Percentiles rank a stretch among this genome's conserved stretches.
These are phyloP conservation scores for Yamadazyma paraphyllophila DNA, from an alignment of 805 yeast species.

Conservation along the genomic window DNA sequence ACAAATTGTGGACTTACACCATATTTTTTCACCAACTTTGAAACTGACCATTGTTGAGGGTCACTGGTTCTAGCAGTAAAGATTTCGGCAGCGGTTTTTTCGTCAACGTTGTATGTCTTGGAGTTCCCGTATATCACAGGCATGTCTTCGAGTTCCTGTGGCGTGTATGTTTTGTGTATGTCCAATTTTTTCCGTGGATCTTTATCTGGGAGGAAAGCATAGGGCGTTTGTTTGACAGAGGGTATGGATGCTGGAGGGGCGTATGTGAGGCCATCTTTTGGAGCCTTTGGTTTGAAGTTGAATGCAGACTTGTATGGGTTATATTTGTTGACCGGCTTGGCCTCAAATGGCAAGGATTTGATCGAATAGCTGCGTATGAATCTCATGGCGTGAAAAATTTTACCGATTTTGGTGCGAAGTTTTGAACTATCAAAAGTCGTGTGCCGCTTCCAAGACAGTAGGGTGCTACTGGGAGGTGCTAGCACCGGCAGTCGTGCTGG, in stretches of 20 bases:
- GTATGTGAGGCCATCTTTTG: slow-evolving; percentile 57
- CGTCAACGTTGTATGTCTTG: slow-evolving; percentile 52
- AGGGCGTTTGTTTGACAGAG: slow-evolving; percentile 60
- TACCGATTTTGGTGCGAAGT: slow-evolving; percentile 2
- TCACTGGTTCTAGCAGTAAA: slow-evolving; percentile 51
- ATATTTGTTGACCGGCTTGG: slow-evolving; percentile 51
- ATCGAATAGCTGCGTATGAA: slow-evolving; percentile 9
- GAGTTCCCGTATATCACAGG: slow-evolving; percentile 41
- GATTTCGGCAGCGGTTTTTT: slow-evolving; percentile 58
- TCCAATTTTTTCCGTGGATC: slow-evolving; percentile 53
- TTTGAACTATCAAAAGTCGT: slow-evolving; percentile 5
- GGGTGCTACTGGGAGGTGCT: background rate
- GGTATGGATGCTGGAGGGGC: slow-evolving; percentile 61
- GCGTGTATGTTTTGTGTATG: slow-evolving; percentile 27
- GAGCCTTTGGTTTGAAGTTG: slow-evolving; percentile 51
- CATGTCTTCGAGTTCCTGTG: slow-evolving; percentile 34
- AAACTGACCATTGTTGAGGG: slow-evolving; percentile 64
- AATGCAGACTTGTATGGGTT: slow-evolving; percentile 63
- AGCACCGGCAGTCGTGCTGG: too few species aligned
- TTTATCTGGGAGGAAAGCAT: slow-evolving; percentile 59
- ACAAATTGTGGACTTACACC: slow-evolving; percentile 39
- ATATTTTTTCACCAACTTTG: slow-evolving; percentile 59
- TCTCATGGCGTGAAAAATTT: slow-evolving; percentile 11
- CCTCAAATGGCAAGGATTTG: slow-evolving; percentile 28
- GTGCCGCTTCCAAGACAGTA: background rate